Conservation (phyloP, 345 rosid genomes). For the Lumnitzera racemosa region DNA sequence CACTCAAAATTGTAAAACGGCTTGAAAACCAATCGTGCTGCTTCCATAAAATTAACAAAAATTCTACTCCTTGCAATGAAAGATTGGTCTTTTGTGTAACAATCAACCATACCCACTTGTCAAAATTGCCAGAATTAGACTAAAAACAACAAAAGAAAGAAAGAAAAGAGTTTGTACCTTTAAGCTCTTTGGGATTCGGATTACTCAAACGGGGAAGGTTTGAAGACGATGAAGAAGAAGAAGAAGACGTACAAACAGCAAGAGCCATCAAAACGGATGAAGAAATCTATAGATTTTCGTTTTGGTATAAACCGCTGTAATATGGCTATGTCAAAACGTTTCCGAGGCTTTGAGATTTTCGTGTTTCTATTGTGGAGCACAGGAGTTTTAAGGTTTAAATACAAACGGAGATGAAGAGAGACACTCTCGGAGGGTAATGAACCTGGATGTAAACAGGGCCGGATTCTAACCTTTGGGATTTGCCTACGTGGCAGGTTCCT, state of each 20-base stretch:
- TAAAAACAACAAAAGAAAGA: background rate
- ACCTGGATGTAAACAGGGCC: conserved; percentile 13
- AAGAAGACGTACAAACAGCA: conserved; percentile 3
- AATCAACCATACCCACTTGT: no score
- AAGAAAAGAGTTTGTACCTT: conserved; percentile 4
- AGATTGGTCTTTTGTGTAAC: no score
- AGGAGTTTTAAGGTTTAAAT: background rate
- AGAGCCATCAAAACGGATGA: background rate
- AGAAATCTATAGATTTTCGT: background rate
- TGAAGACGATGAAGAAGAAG: conserved; percentile 10
- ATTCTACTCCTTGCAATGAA: no score
- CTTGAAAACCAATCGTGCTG: no score
- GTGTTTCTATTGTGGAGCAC: background rate
- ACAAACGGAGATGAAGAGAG: background rate
- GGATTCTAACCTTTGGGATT: background rate
- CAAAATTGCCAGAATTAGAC: no score
- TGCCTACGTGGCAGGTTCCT: conserved; percentile 18
- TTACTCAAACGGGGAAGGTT: conserved; percentile 10
- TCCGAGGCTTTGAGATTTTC: background rate
- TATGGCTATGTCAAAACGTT: no score
- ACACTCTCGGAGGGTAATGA: background rate
- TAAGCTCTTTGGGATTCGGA: conserved; percentile 12
- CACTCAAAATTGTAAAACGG: no score
- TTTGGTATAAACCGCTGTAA: no score
- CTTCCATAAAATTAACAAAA: no score